phyloP scores from a whole-genome alignment of 75 land plant species.

The Cunninghamia lanceolata region DNA sequence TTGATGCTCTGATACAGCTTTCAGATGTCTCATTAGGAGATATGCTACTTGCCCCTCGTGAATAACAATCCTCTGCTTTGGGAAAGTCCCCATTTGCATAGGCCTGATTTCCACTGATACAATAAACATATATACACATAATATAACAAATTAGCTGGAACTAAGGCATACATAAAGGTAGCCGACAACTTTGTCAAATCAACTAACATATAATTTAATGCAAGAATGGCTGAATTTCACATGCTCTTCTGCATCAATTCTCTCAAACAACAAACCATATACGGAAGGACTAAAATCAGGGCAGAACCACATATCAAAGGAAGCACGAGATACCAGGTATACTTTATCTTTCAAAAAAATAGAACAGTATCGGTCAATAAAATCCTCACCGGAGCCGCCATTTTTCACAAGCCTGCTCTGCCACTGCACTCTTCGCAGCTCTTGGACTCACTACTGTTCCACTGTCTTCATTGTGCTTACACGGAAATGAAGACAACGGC shows the following conservation, averaged over 20 bases:
- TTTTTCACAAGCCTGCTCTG: slow-evolving; percentile 91
- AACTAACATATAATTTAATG: background rate
- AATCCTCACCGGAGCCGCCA: slow-evolving; percentile 77
- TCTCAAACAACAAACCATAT: background rate
- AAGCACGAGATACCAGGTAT: background rate
- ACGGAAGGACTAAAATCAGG: background rate
- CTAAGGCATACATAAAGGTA: background rate
- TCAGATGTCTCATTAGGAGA: slow-evolving; percentile 66
- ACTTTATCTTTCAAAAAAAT: background rate
- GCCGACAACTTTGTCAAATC: background rate
- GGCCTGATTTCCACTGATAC: slow-evolving; percentile 90
- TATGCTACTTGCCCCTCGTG: slow-evolving; percentile 74
- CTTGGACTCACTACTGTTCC: slow-evolving; percentile 12
- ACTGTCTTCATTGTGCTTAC: background rate
- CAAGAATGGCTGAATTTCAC: background rate
- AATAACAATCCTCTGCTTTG: slow-evolving; percentile 94
- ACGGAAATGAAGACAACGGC: background rate
- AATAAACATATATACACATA: background rate
- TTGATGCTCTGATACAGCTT: slow-evolving; percentile 72
- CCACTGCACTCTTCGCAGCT: slow-evolving; percentile 31
- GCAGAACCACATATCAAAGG: background rate
- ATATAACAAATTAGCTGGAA: background rate
- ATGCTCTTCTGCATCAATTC: background rate
- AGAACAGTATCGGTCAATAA: background rate
- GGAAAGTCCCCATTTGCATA: slow-evolving; percentile 73